Conservation (phyloP, 1,139 yeast species). For the Suhomyces maxii region DNA sequence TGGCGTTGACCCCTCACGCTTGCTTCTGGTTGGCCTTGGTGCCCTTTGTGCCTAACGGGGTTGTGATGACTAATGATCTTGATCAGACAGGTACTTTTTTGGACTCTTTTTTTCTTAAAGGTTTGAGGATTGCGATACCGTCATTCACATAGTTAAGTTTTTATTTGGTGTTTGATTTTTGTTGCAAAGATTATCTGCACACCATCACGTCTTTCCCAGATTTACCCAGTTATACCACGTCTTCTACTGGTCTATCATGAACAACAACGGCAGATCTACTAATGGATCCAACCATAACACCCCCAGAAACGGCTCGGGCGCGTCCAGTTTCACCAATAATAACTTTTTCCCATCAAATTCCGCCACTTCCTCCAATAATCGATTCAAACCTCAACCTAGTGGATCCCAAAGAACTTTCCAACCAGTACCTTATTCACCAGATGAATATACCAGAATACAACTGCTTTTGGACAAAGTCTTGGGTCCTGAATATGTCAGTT, state of each 20-base stretch:
- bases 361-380: slow-evolving; percentile 4
- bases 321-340: neutral
- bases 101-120: too few species aligned
- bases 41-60: too few species aligned
- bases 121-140: too few species aligned
- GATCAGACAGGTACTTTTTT: too few species aligned
- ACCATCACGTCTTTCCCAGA: neutral
- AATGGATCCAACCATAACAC: neutral
- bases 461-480: slow-evolving; percentile 56
- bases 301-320: slow-evolving; percentile 1
- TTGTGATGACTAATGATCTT: too few species aligned
- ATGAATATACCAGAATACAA: slow-evolving; percentile 43
- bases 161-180: too few species aligned
- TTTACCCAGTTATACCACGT: neutral
- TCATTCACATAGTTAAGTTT: too few species aligned
- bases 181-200: neutral
- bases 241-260: neutral
- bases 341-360: slow-evolving; percentile 1
- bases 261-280: neutral
- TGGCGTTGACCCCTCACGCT: too few species aligned
- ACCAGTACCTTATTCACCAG: slow-evolving; percentile 36
- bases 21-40: too few species aligned
- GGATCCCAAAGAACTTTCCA: slow-evolving; percentile 19
- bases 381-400: slow-evolving; percentile 10
- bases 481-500: slow-evolving; percentile 90